phyloP scores from a whole-genome alignment of 257 asterid genomes.

The Solanum boliviense region DNA sequence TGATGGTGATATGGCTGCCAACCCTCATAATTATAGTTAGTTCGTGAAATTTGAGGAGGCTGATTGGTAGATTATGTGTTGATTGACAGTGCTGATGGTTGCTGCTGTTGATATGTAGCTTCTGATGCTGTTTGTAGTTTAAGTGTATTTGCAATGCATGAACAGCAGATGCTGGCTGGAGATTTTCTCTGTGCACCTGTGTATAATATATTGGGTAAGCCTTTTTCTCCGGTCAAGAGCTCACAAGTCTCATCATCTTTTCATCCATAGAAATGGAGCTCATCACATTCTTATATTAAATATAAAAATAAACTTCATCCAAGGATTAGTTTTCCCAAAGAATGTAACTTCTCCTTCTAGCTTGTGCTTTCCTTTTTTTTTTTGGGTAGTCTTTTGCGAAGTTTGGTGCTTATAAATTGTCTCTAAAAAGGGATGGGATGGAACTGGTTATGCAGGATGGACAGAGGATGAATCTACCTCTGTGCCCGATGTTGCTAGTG shows the following conservation, averaged over 20 bases:
- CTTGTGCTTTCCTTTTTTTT: background rate
- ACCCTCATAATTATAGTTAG: background rate
- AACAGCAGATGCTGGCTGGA: background rate
- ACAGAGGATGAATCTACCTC: background rate
- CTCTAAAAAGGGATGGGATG: background rate
- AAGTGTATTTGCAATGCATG: background rate
- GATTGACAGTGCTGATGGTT: background rate
- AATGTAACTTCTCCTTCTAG: background rate
- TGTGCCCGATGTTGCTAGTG: background rate
- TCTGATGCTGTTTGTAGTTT: constrained; percentile 10
- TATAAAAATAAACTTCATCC: background rate
- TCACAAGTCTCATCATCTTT: background rate
- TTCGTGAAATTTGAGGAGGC: constrained; percentile 1
- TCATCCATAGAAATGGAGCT: background rate
- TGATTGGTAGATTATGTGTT: constrained; percentile 8
- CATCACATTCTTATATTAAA: background rate
- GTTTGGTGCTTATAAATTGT: background rate
- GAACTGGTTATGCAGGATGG: background rate
- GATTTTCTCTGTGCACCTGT: background rate
- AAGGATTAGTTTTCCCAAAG: background rate
- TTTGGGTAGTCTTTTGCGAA: background rate
- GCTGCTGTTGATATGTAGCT: constrained; percentile 2
- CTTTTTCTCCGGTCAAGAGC: background rate
- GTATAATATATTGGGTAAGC: background rate
- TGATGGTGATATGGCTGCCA: background rate